Percentiles rank a stretch among this genome's conserved stretches.
Evolutionary conservation across 768 basidiomycete species (phyloP).

Genomic region (Trametes sanguinea): DNA sequence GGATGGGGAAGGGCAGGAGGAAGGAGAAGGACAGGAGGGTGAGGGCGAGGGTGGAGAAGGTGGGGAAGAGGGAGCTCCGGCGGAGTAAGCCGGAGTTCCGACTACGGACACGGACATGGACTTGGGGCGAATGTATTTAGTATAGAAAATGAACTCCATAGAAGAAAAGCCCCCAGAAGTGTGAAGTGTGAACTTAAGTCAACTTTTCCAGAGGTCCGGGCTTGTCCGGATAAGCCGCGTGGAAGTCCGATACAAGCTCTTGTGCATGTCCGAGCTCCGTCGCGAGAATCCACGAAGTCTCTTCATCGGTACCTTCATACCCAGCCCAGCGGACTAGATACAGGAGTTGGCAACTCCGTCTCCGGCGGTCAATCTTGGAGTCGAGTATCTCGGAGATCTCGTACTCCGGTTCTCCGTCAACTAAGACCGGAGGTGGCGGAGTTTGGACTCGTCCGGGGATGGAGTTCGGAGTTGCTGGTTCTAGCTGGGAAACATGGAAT

Average conservation of each 20-base stretch:
- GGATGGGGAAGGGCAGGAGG: no score
- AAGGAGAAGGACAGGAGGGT: no score
- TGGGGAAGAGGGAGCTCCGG: no score
- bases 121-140: no score
- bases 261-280: conserved; percentile 2
- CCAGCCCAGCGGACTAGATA: conserved; percentile 6
- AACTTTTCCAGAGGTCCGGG: no score
- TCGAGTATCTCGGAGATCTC: conserved; percentile 19
- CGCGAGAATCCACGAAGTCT: neutral
- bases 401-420: conserved; percentile 15
- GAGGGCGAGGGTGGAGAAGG: no score
- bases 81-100: no score
- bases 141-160: no score
- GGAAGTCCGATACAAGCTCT: neutral
- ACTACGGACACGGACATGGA: no score
- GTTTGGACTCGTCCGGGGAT: neutral
- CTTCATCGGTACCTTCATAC: conserved; percentile 3
- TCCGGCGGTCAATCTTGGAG: conserved; percentile 10
- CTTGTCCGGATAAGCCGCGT: neutral
- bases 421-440: conserved; percentile 12
- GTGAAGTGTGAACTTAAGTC: no score
- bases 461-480: no score
- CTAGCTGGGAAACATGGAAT: conserved; percentile 27
- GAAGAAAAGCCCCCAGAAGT: no score
- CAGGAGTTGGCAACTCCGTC: neutral